Percentiles rank a stretch among this genome's conserved stretches.
Conservation (phyloP, 2,329 filamentous ascomycete genomes). For the Fusarium sp. region DNA sequence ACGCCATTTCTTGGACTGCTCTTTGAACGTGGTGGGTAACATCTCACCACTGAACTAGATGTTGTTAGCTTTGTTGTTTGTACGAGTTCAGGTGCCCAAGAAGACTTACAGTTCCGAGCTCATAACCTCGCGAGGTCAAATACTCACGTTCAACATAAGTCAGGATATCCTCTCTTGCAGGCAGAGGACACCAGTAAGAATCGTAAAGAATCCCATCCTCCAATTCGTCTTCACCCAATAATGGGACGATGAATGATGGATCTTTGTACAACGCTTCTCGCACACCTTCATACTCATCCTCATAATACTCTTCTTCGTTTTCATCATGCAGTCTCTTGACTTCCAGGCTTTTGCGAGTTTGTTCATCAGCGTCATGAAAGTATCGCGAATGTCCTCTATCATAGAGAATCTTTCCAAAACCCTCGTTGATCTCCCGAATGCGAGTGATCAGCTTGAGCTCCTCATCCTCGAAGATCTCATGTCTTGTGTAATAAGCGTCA, state of each 20-base stretch:
- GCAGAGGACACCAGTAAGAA: conserved; percentile 25
- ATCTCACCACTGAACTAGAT: conserved; percentile 52
- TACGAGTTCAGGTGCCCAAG: neutral
- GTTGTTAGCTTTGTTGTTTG: neutral
- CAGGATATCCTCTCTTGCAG: conserved; percentile 51
- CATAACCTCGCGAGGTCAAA: conserved; percentile 57
- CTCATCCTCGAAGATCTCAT: conserved; percentile 45
- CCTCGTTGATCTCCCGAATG: conserved; percentile 53
- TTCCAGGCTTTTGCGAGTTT: too few relatives aligned
- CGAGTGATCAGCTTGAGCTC: conserved; percentile 53
- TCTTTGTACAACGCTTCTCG: neutral
- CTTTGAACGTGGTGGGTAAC: conserved; percentile 59
- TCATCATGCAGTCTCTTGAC: neutral
- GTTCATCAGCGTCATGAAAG: neutral
- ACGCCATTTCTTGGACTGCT: conserved; percentile 66
- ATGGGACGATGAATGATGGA: conserved; percentile 17
- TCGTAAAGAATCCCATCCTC: conserved; percentile 45
- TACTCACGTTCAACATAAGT: conserved; percentile 53
- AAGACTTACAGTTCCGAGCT: conserved; percentile 62
- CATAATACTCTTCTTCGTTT: neutral
- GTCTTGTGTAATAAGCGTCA: conserved; percentile 50
- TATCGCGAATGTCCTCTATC: conserved; percentile 37
- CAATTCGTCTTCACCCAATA: conserved; percentile 21
- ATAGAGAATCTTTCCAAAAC: conserved; percentile 48
- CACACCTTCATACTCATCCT: neutral